Base-by-base conservation (phyloP, 192 early-diverging fungal genomes). In the Dissophora globulifera region DNA sequence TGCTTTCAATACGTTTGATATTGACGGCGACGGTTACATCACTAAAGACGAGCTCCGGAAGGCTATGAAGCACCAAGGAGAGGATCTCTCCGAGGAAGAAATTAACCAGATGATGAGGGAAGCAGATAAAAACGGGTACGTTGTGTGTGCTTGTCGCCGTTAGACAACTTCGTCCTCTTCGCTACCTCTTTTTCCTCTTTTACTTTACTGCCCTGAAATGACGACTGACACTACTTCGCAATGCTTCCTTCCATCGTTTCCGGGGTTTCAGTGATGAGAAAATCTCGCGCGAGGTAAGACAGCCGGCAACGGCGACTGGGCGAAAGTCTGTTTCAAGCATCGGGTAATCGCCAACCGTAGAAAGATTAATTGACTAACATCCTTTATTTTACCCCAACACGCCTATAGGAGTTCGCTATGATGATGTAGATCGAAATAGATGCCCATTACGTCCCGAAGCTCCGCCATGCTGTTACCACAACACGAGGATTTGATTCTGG, bases 81-180 rank as follows among this genome's bases (percentile, higher is more conserved):
- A 93, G 56, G 80, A 83, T 19, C 68, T 91, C 15, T 84, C 84
- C 3, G 87, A 90, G 30, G 83, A 90, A 47, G 91, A 95, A 62
- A 54, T 93, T 12, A 81, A 92, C 51, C 89, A 89, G 31, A 94
- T 95, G 94, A 90, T 95, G 43, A 82, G 82, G 33, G 91, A 88
- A 64, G 91, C 91, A 9, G 91, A 95, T 58, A 53, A 78, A 23
- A 87, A 95, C 65, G 85, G 84, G 0, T 90, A 92, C 67, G n/a
- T n/a, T n/a, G n/a, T n/a, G n/a, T n/a, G n/a, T n/a, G n/a, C n/a
- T n/a, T n/a, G n/a, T n/a, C n/a, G n/a, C n/a, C n/a, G n/a, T n/a
- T n/a, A n/a, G n/a, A n/a, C n/a, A n/a, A n/a, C n/a, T n/a, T n/a
- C n/a, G n/a, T n/a, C n/a, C n/a, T n/a, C n/a, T n/a, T n/a, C n/a